Base-by-base conservation (phyloP, 2,329 filamentous ascomycete genomes). In the Neophaeococcomyces aloes region DNA sequence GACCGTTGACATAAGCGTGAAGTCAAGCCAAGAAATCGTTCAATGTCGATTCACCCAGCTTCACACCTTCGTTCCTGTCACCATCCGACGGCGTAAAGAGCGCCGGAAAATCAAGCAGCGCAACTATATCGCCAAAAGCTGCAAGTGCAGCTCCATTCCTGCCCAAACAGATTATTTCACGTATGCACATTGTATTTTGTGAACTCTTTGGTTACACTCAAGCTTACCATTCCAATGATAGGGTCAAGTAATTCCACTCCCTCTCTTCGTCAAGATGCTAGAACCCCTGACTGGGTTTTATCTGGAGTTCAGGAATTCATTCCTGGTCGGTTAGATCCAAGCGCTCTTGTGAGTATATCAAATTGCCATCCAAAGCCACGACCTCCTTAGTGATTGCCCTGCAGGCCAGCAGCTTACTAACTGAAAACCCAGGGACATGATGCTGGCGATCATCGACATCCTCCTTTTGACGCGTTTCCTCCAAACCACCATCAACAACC, bases 31-130 rank as follows among this genome's bases (percentile, higher is more conserved):
- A 53, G 42, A 55, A 55, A 44, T 31, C 82, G 21, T 73, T 98
- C 53, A 98, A 94, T 63, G 91, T 94, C 58, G 91, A 96, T 58
- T 96, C 91, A 7, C 89, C 91, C 10, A 86, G 89, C 37, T 98
- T 98, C 62, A 95, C 86, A 0, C 89, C 89, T 29, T 67, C 76
- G 32, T 65, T 69, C 46, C 61, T 71, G 10, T 66, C 64, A 46
- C 64, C 66, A 21, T 69, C 70, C 56, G 70, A 66, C 40, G 60
- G 40, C 63, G 38, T 29, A 19, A 41, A 35, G 21, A n/a, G 27
- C 30, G 19, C 45, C 31, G 38, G 31, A 49, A 52, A 31, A 38
- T 35, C 44, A 48, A 42, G 36, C 44, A 46, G 55, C 42, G 54
- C 29, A 42, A 34, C 49, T 31, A 87, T 96, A 51, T 91, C 88